A percentile compares a stretch with the other conserved stretches of the same genome.
phyloP scores from a whole-genome alignment of 257 asterid species.

The Solanum pimpinellifolium region DNA sequence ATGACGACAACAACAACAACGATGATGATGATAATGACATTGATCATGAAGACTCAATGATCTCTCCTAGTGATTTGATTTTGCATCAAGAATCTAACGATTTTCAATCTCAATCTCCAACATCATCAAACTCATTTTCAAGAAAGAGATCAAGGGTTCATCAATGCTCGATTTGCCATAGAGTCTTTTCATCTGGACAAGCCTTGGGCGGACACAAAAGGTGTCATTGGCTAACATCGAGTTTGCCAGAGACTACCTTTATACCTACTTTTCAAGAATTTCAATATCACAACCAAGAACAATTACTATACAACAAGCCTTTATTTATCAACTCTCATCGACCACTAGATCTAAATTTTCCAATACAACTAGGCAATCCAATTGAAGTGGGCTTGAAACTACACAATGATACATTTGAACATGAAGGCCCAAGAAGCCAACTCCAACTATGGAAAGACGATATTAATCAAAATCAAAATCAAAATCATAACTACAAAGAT shows the following conservation, averaged over 20 bases:
- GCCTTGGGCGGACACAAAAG: constrained; percentile 84
- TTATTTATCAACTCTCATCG: constrained; percentile 6
- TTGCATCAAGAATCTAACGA: constrained; percentile 9
- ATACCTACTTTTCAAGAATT: constrained; percentile 27
- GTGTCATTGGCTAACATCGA: constrained; percentile 62
- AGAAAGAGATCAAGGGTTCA: constrained; percentile 38
- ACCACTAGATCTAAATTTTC: constrained; percentile 38
- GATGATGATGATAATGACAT: not conserved
- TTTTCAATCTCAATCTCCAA: not conserved
- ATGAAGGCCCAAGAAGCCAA: constrained; percentile 16
- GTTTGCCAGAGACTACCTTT: constrained; percentile 35
- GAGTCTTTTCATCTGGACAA: constrained; percentile 73
- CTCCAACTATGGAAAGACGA: constrained; percentile 17
- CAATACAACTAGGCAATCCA: constrained; percentile 3
- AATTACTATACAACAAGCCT: constrained; percentile 28
- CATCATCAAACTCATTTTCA: not conserved
- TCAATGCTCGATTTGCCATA: constrained; percentile 65
- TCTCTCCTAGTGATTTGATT: not conserved
- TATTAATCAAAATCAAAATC: constrained; percentile 4
- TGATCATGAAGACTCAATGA: constrained; percentile 10
- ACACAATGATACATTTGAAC: not conserved
- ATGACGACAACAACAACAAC: not conserved
- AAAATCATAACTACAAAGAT: not conserved
- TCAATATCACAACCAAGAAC: constrained; percentile 5
- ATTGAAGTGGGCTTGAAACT: not conserved